Conservation (phyloP, 371 early-diverging fungal genomes). For the Capniomyces stellatus region DNA sequence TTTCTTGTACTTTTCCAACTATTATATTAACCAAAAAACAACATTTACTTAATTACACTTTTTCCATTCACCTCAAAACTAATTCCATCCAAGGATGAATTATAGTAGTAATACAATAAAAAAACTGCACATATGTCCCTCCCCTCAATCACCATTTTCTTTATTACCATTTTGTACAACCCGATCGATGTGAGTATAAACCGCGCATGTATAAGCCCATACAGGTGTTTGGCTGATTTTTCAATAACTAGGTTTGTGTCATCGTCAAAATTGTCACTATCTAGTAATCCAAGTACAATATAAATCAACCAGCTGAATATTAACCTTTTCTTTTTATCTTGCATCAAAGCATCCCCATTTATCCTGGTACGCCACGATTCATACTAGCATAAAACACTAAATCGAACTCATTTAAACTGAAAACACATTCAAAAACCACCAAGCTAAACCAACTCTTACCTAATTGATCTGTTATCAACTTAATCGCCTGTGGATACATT, state of each 20-base stretch:
- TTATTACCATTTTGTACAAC: slow-evolving; percentile 59
- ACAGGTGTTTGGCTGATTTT: slow-evolving; percentile 65
- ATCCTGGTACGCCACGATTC: too few species aligned
- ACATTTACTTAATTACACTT: too few species aligned
- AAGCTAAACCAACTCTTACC: slow-evolving; percentile 17
- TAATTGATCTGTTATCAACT: slow-evolving; percentile 74
- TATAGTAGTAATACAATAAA: not conserved
- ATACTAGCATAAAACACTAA: not conserved
- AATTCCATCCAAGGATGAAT: too few species aligned
- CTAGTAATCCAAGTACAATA: slow-evolving; percentile 31
- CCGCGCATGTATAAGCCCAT: slow-evolving; percentile 84
- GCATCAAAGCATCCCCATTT: too few species aligned
- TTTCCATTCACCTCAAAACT: too few species aligned
- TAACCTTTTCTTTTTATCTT: too few species aligned
- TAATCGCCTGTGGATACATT: slow-evolving; percentile 72
- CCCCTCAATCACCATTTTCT: too few species aligned
- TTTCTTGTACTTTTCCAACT: slow-evolving; percentile 63
- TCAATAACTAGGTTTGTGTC: slow-evolving; percentile 51
- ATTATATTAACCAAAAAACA: not conserved
- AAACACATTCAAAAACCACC: not conserved
- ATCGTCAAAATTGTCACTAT: slow-evolving; percentile 37
- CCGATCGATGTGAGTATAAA: slow-evolving; percentile 79
- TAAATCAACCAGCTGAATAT: too few species aligned
- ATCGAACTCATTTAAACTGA: not conserved
- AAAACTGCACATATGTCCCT: not conserved